Conservation (phyloP, 2,329 filamentous ascomycete genomes). For the Phoma sp. region DNA sequence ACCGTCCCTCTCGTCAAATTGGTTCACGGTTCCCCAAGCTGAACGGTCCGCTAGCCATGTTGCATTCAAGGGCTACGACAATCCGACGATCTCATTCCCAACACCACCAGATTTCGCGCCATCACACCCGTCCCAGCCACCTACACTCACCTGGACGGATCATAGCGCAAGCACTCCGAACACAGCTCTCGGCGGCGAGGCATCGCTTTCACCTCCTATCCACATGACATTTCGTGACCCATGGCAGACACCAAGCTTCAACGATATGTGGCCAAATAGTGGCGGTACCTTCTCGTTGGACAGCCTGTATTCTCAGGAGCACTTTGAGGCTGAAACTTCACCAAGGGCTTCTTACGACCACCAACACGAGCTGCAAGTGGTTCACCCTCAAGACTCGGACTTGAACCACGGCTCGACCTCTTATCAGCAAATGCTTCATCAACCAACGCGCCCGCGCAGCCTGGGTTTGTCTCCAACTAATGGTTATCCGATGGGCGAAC, state of each 20-base stretch:
- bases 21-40: slow-evolving; percentile 13
- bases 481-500: background rate
- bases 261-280: background rate
- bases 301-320: background rate
- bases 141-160: background rate
- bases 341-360: background rate
- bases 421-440: background rate
- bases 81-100: background rate
- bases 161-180: background rate
- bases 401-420: background rate
- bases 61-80: background rate
- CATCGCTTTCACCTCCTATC: background rate
- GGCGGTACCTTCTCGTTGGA: background rate
- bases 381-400: background rate
- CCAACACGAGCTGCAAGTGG: background rate
- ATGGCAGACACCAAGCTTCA: background rate
- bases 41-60: background rate
- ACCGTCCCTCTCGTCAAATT: slow-evolving; percentile 22
- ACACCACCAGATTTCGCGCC: background rate
- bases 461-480: no score
- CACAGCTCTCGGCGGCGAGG: background rate
- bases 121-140: background rate
- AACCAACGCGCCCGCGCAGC: background rate
- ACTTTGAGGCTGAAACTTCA: background rate
- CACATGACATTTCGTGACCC: slow-evolving; percentile 5